Percentiles rank a stretch among this genome's conserved stretches.
Conservation (phyloP, 371 early-diverging fungal species). For the Basidiobolus meristosporus region DNA sequence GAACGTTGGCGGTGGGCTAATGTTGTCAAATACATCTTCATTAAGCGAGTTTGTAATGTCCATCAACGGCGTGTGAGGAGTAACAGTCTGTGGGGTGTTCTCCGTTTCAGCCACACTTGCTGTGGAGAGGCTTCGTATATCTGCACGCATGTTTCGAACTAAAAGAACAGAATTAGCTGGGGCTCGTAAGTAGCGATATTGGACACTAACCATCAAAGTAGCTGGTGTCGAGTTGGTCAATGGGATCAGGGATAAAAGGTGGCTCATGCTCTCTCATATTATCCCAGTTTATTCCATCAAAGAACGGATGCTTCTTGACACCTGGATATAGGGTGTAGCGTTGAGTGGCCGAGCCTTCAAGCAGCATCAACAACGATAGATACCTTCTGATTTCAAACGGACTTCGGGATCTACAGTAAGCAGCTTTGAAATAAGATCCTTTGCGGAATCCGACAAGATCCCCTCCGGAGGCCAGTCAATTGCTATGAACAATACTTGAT, state of each 20-base stretch:
- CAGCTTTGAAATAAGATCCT: conserved; percentile 68
- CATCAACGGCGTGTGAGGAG: background rate
- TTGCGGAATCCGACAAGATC: conserved; percentile 57
- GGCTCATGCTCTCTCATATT: conserved; percentile 43
- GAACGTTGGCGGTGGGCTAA: background rate
- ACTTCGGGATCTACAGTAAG: conserved; percentile 46
- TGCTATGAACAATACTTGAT: too few relatives aligned
- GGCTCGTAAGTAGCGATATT: too few relatives aligned
- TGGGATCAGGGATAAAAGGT: conserved; percentile 66
- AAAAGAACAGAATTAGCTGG: too few relatives aligned
- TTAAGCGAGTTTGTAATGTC: background rate
- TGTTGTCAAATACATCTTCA: background rate
- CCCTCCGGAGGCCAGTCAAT: conserved; percentile 49
- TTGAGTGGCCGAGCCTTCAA: too few relatives aligned
- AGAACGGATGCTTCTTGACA: conserved; percentile 39
- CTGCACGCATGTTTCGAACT: too few relatives aligned
- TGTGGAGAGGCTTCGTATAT: too few relatives aligned
- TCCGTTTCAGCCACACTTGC: conserved; percentile 1
- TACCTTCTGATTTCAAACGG: conserved; percentile 48
- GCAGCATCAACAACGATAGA: too few relatives aligned
- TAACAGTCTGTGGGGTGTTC: background rate
- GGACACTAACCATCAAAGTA: too few relatives aligned
- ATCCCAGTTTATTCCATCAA: conserved; percentile 41
- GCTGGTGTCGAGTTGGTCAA: conserved; percentile 62
- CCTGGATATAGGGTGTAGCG: too few relatives aligned